These are phyloP conservation scores for Crithidia bombi DNA, from an alignment of 208 protist species.

Conservation along the genomic window DNA sequence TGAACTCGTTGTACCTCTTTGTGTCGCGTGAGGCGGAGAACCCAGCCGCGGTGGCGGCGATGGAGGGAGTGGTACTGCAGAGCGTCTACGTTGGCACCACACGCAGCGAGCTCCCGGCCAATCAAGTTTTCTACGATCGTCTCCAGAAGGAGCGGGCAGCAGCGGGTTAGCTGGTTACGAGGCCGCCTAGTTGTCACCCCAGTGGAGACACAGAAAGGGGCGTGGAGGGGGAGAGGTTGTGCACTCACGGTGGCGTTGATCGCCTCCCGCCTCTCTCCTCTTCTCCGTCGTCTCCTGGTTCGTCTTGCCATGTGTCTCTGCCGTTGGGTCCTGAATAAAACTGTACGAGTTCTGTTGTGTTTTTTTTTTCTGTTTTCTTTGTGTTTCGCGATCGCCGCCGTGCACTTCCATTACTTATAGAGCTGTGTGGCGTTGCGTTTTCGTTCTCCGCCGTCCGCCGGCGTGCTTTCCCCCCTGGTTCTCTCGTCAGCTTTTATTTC, in stretches of 20 bases:
- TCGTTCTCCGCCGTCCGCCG: no score
- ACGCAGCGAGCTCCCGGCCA: slow-evolving; percentile 47
- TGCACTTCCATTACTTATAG: background rate
- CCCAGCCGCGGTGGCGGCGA: slow-evolving; percentile 28
- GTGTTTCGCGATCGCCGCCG: no score
- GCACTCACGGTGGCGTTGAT: background rate
- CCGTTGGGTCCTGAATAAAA: background rate
- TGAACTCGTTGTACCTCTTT: slow-evolving; percentile 73
- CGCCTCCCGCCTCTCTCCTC: background rate
- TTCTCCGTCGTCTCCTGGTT: background rate
- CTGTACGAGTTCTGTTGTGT: slow-evolving; percentile 17
- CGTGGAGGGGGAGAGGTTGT: background rate
- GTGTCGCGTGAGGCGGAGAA: slow-evolving; percentile 28
- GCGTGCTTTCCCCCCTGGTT: no score
- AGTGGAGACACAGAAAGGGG: background rate
- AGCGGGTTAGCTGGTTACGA: background rate
- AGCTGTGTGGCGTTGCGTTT: background rate
- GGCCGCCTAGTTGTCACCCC: background rate
- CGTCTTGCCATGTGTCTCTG: background rate
- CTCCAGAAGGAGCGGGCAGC: slow-evolving; percentile 53
- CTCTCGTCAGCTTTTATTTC: no score
- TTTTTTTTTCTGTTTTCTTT: background rate
- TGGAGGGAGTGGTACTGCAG: slow-evolving; percentile 31
- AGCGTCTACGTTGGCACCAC: slow-evolving; percentile 40
- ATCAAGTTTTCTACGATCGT: slow-evolving; percentile 82